Base-by-base conservation (phyloP, 345 rosid genomes). In the Linum tenue region DNA sequence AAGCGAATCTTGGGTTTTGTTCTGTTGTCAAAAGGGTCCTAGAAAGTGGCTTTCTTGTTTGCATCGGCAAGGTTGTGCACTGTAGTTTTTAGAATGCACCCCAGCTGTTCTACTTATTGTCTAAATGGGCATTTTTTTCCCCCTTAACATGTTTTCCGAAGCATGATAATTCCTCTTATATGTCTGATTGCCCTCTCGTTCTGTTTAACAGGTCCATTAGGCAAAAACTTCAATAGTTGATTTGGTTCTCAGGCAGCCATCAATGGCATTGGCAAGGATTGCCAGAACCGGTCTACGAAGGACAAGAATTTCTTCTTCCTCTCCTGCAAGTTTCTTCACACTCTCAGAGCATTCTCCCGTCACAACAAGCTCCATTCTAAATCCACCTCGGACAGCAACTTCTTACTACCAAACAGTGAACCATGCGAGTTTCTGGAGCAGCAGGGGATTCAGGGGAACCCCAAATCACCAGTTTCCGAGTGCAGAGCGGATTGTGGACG, bases 181-280 rank as follows among this genome's bases (percentile, higher is more conserved):
- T 67, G 63, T 68, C 39, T 67, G 64, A 51, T 7, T 39, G 31
- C 38, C 67, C 63, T 56, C n/a, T 68, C 10, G 14, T 60, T 67
- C 56, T 48, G 16, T 7, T 11, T 37, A 64, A 76, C 76, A 76
- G 76, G 64, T 59, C 62, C 42, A 59, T 40, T 17, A 44, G 63
- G 42, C 41, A 8, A 55, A 61, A 67, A 58, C 67, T 58, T 63
- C 48, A 38, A 10, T 7, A 42, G 17, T 65, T 44, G 59, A 43
- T 56, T 37, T 14, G 55, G 67, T 64, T 64, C 64, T 50, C 53
- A 3, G 53, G 7, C 5, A 15, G 7, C 72, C 60, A 12, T 16
- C 22, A 12, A 85, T 87, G 95, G 88, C 95, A 68, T 73, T 85
- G 60, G 82, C 87, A 37, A 78, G 89, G 65, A 59, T 83, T 65